phyloP scores from a whole-genome alignment of 108 stramenopile species.

The Cylindrotheca closterium region DNA sequence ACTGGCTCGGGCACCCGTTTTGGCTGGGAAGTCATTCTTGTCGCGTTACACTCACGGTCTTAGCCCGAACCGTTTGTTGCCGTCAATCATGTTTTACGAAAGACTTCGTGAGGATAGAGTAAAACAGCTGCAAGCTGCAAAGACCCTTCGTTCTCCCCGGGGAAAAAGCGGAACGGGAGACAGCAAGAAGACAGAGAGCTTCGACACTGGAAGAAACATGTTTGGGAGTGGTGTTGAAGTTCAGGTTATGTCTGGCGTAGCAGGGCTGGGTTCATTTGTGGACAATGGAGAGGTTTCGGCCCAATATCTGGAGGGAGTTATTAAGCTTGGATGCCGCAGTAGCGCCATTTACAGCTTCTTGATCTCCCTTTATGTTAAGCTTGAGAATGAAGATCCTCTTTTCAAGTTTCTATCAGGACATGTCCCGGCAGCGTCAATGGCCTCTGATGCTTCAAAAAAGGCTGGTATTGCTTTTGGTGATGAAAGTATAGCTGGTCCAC shows the following conservation, averaged over 20 bases:
- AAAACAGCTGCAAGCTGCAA: conserved; percentile 29
- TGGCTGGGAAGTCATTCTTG: conserved; percentile 71
- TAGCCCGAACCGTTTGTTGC: conserved; percentile 69
- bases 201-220: conserved; percentile 35
- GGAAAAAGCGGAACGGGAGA: conserved; percentile 18
- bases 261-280: conserved; percentile 41
- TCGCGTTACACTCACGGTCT: conserved; percentile 73
- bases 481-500: conserved; percentile 49
- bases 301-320: conserved; percentile 79
- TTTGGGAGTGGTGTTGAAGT: conserved; percentile 35
- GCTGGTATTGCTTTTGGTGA: conserved; percentile 35
- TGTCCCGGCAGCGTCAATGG: conserved; percentile 51
- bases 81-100: conserved; percentile 81
- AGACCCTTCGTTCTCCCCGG: conserved; percentile 9
- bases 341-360: conserved; percentile 79
- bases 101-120: conserved; percentile 34
- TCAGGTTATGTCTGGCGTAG: conserved; percentile 16
- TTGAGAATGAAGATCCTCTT: conserved; percentile 85
- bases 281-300: conserved; percentile 60
- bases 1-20: conserved; percentile 66
- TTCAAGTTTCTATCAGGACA: conserved; percentile 74
- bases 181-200: conserved; percentile 25
- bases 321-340: conserved; percentile 72
- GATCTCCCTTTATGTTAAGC: conserved; percentile 64
- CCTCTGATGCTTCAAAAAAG: conserved; percentile 29